A percentile compares a stretch with the other conserved stretches of the same genome.
These are phyloP conservation scores for Filobasidium floriforme DNA, from an alignment of 768 basidiomycete genomes.

Conservation along the genomic window DNA sequence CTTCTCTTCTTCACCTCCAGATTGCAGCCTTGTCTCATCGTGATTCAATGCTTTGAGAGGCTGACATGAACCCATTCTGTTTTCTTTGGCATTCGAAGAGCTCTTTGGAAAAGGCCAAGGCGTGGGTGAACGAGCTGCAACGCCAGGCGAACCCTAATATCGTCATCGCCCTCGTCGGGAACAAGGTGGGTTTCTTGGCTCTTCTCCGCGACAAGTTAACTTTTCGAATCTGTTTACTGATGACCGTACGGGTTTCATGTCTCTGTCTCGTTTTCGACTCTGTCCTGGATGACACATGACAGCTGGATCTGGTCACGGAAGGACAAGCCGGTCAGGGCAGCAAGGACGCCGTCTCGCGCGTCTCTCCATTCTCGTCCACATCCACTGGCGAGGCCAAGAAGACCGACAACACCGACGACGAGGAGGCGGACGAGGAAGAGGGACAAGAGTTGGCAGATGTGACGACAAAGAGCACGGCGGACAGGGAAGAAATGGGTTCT, in stretches of 20 bases:
- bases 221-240: background rate
- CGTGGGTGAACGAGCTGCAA: slow-evolving; percentile 98
- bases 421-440: slow-evolving; percentile 42
- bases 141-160: slow-evolving; percentile 98
- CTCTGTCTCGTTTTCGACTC: no score
- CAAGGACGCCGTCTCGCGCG: background rate
- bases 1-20: background rate
- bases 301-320: slow-evolving; percentile 44
- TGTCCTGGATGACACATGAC: background rate
- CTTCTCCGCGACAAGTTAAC: background rate
- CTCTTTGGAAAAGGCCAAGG: slow-evolving; percentile 96
- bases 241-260: no score
- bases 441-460: no score
- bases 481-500: slow-evolving; percentile 1
- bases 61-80: background rate
- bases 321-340: background rate
- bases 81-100: slow-evolving; percentile 42
- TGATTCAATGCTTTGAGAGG: no score
- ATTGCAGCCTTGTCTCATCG: background rate
- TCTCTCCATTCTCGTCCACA: background rate
- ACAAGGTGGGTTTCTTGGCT: slow-evolving; percentile 66
- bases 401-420: slow-evolving; percentile 7
- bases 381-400: background rate
- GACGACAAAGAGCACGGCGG: no score
- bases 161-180: slow-evolving; percentile 94